A percentile compares a stretch with the other conserved stretches of the same genome.
Conservation (phyloP, 2,329 filamentous ascomycete genomes). For the Chrysoporthe cubensis region DNA sequence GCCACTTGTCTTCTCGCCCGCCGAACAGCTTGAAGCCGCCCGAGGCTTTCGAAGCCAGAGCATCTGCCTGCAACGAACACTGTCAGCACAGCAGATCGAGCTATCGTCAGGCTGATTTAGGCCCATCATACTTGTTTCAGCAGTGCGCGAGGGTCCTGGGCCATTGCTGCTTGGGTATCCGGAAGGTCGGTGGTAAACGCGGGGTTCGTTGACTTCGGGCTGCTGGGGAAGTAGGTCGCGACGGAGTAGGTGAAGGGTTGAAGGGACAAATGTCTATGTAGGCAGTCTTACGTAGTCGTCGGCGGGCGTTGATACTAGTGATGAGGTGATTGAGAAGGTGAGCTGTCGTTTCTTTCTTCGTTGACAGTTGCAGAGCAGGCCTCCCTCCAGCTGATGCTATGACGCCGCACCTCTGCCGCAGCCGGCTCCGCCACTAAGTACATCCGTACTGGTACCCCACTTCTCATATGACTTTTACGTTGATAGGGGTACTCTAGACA, state of each 20-base stretch:
- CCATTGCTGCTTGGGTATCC: conserved; percentile 51
- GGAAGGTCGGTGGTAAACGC: conserved; percentile 1
- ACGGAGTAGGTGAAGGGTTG: not conserved
- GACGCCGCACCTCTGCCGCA: conserved; percentile 27
- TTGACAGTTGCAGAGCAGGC: conserved; percentile 13
- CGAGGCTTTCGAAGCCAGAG: conserved; percentile 72
- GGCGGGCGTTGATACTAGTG: not conserved
- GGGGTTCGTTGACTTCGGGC: conserved; percentile 3
- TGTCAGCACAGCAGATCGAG: not conserved
- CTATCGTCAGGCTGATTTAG: not conserved
- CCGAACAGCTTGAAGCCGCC: conserved; percentile 91
- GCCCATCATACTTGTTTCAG: conserved; percentile 70
- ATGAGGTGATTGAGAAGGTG: conserved; percentile 2
- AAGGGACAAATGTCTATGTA: not conserved
- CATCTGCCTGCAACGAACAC: conserved; percentile 72
- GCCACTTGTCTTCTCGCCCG: conserved; percentile 83
- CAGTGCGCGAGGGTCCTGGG: conserved; percentile 76
- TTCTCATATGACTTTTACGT: too few species aligned
- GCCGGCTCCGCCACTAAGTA: conserved; percentile 21
- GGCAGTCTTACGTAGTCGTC: not conserved
- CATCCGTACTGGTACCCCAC: conserved; percentile 8
- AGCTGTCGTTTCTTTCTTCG: conserved; percentile 17
- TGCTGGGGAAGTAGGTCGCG: not conserved
- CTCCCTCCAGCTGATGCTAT: conserved; percentile 20
- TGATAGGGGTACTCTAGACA: not conserved